Base-by-base conservation (phyloP, 805 yeast genomes). In the Danielia oregonensis region DNA sequence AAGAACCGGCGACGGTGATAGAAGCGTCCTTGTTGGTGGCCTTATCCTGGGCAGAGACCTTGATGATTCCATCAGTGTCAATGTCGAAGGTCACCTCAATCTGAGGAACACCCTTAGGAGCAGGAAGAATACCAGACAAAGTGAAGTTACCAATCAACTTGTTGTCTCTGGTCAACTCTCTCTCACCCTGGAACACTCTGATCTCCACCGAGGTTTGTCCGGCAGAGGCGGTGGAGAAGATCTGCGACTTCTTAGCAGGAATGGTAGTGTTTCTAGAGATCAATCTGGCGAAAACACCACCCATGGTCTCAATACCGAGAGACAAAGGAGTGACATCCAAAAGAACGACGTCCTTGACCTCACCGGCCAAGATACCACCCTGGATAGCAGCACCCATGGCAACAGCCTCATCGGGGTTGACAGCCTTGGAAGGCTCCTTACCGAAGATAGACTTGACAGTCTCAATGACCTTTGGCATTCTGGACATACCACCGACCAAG, bases 131-230 rank as follows among this genome's bases (percentile, higher is more conserved):
- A 69, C 96, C 96, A 47, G 93, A 74, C 57, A 88, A 77, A 44
- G 95, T 88, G 72, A 88, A 88, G 85, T 89, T 88, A 69, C 97
- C 97, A 64, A 88, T 86, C 64, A 89, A 78, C 75, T 89, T 88
- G 86, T 88, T 88, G 77, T 88, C 97, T 74, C 95, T 84, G 58
- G 91, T 95, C 61, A 89, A 81, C 74, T 88, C 96, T 78, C 97
- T 86, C 78, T 88, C 97, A 76, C 97, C 97, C 76, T 88, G 96
- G 96, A 86, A 89, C 42, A 88, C 97, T 74, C 96, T 83, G 72
- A 88, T 88, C 75, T 87, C 95, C 53, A 87, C 95, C 54, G 95
- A 84, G 48, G 96, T 87, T 76, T 87, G 96, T 63, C 96, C 96
- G 54, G 91, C 84, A 48, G 95, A 88, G 46, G 96, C 96, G 55